A percentile compares a stretch with the other conserved stretches of the same genome.
Conservation (phyloP, 352 stramenopile species). For the Pythium aristosporum region DNA sequence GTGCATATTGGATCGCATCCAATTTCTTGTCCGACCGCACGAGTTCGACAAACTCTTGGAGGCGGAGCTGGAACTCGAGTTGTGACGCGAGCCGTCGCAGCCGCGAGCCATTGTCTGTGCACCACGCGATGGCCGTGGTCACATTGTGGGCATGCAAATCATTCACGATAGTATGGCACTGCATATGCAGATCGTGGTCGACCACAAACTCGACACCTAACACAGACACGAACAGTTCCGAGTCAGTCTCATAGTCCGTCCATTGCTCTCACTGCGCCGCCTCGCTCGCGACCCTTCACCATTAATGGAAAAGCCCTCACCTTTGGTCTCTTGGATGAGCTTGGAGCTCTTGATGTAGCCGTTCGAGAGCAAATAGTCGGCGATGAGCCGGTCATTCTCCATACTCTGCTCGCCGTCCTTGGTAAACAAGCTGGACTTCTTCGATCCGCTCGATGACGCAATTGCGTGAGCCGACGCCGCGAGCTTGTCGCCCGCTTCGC, state of each 20-base stretch:
- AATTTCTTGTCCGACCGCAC: constrained; percentile 67
- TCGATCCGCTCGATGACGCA: neutral
- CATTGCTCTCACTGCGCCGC: constrained; percentile 8
- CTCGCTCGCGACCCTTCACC: constrained; percentile 11
- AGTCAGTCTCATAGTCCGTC: constrained; percentile 1
- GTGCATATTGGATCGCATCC: constrained; percentile 74
- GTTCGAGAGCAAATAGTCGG: constrained; percentile 71
- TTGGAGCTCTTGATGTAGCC: constrained; percentile 65
- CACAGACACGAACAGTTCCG: constrained; percentile 5
- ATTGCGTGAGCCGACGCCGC: constrained; percentile 20
- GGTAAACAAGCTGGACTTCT: constrained; percentile 11
- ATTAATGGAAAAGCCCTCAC: constrained; percentile 16
- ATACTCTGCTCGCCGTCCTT: constrained; percentile 20
- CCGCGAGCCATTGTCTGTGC: constrained; percentile 64
- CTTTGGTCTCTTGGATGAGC: constrained; percentile 64
- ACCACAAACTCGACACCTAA: constrained; percentile 62
- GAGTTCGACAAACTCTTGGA: constrained; percentile 81
- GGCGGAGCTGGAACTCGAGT: constrained; percentile 69
- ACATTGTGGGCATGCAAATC: constrained; percentile 55
- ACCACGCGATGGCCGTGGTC: constrained; percentile 60
- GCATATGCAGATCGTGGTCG: constrained; percentile 56
- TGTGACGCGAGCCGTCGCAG: constrained; percentile 66
- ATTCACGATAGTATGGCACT: constrained; percentile 56
- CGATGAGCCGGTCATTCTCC: constrained; percentile 54
- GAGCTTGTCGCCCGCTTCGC: constrained; percentile 26